Base-by-base conservation (phyloP, 805 yeast genomes). In the Scheffersomyces ergatensis region DNA sequence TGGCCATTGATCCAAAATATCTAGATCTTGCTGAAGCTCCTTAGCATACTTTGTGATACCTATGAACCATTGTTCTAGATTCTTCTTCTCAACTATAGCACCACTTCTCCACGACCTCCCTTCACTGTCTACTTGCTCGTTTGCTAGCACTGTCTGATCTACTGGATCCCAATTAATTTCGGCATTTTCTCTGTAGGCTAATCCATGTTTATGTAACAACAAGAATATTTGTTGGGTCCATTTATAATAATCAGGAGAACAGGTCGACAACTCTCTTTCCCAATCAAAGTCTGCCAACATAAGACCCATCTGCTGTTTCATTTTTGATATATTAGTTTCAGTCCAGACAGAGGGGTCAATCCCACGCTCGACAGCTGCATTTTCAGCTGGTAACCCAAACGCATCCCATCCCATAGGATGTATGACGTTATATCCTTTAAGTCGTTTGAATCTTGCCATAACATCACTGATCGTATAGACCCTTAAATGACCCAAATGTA, bases 351-450 rank as follows among this genome's bases (percentile, higher is more conserved):
- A 77, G 0, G 99, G 97, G 46, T 79, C 80, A 11, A 88, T 72
- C 1, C 80, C 80, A 46, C 95, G 67, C 59, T 90, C 96, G 23
- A 89, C 82, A 0, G 99, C 99, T 0, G 99, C 99, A 60, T 93
- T 93, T 59, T 93, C 99, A 0, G 99, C 99, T 0, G 99, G 99
- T 20, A 93, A 70, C 1, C 99, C 99, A 72, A 93, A 93, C 0
- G 98, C 96, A 69, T 93, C 99, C 97, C 97, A 93, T 0, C 99
- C 99, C 95, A 93, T 90, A 0, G 98, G 97, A 57, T 93, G 96
- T 2, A 92, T 71, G 12, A 92, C 96, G 29, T 81, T 66, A 50
- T 73, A 76, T 1, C 97, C 97, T 37, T 76, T 77, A 63, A 87
- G 74, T 47, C 93, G 70, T 48, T 87, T 77, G 60, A 77, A 92